Evolutionary conservation across 23 red algal species (phyloP), one percentile per base, ranked within the genome.

Genomic region (Gracilaria domingensis): DNA sequence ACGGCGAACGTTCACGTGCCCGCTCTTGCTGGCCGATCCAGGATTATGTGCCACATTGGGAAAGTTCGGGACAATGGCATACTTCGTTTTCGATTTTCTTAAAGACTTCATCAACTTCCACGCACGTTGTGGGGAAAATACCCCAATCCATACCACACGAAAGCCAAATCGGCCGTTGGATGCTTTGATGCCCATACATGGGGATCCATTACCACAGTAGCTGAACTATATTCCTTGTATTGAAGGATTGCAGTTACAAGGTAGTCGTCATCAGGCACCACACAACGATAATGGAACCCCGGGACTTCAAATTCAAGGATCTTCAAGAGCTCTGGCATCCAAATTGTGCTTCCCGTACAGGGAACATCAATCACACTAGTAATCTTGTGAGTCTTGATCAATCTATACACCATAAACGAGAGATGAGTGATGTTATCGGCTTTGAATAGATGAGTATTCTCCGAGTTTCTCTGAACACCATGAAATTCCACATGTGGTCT

Each of bases 231-330:
- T 14, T 94, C 72, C 32, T 87, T 87, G 49, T 65, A 87, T 49
- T 51, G 59, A 42, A 87, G 71, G 30, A 87, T 66, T 28, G 56
- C 84, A 65, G 35, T 62, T 13, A 81, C 47, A 47, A 86, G 82
- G 53, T 83, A 66, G 18, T 82, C 57, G 17, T 80, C 76, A 67
- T 86, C 77, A 23, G 82, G 83, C 23, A 81, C 83, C 33, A 95
- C 73, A 39, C 93, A 95, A 20, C 69, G 80, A 75, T 89, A 95
- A 45, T 82, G 85, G 59, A 95, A 95, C 16, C 64, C 48, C 6
- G 93, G 93, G 26, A 89, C 54, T 44, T 89, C 85, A 66, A 83
- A 95, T 45, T 95, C 93, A 13, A 95, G 83, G 12, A 65, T 69
- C 21, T 70, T 40, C 18, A 95, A 44, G 1, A 95, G 24, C 12